Base-by-base conservation (phyloP, 306 rosid genomes). In the Dalbergia oliveri region DNA sequence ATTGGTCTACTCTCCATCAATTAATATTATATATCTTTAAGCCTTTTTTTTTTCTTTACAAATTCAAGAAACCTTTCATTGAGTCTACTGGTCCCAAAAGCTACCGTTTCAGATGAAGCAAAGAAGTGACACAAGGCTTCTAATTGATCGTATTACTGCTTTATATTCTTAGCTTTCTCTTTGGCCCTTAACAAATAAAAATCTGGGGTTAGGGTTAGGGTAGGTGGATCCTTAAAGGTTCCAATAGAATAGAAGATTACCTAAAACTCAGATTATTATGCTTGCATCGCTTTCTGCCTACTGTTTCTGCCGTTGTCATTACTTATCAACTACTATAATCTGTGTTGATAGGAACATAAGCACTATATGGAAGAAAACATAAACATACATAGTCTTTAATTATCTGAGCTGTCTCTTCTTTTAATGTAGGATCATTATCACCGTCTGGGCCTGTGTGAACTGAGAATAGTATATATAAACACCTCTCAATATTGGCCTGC, bases 241-340 rank as follows among this genome's bases (percentile, higher is more conserved):
- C 53, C 74, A 58, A 59, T 59, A 45, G 49, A 78, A 57, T 71
- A 61, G 73, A 61, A 66, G 60, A 56, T n/a, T 50, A 45, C 45
- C 75, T 67, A 67, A 69, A 67, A 43, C 45, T 65, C 33, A 56
- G 61, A 50, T 15, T 67, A 72, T 80, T 73, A n/a, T 69, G 58
- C 23, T 76, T 64, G 62, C 35, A 79, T 61, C 72, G 50, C 71
- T 79, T 49, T 79, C 56, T 70, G 34, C 39, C 19, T 73, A 4
- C 39, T 59, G 47, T 21, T 37, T 39, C 12, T 16, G 35, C 35
- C 43, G 6, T 37, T 11, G 31, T 72, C 18, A 13, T 6, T n/a
- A 50, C 11, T 43, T 9, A 44, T 31, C 4, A 5, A 70, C 10
- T 7, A 47, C 59, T 31, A 51, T 54, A 37, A 62, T 37, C 35